Conservation (phyloP, 441 rosid genomes). For the Corymbia calophylla region DNA sequence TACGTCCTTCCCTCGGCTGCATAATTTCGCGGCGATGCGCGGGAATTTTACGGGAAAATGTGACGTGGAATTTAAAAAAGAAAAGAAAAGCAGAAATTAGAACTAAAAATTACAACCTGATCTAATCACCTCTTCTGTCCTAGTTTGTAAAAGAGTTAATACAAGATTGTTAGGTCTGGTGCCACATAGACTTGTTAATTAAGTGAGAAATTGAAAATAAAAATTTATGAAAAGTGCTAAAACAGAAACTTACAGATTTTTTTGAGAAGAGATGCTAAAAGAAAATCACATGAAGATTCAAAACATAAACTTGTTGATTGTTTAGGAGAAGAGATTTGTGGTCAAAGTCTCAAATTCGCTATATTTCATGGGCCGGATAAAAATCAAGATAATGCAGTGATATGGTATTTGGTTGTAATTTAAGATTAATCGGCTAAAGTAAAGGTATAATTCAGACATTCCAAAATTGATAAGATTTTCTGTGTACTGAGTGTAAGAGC, state of each 20-base stretch:
- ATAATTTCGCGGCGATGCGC: background rate
- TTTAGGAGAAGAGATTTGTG: background rate
- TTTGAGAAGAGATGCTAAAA: no score
- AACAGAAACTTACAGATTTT: no score
- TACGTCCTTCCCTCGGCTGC: no score
- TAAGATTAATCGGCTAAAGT: background rate
- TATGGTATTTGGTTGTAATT: background rate
- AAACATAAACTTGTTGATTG: fast-evolving
- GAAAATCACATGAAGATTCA: no score
- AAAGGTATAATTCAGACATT: fast-evolving
- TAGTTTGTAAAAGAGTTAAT: no score
- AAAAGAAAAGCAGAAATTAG: no score
- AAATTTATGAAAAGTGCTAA: no score
- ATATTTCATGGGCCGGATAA: background rate
- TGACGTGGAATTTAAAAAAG: background rate
- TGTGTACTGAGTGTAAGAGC: background rate
- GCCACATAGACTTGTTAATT: no score
- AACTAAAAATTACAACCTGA: no score
- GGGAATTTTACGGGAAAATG: background rate
- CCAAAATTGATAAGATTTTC: background rate
- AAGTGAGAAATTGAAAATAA: no score
- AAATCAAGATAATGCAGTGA: background rate
- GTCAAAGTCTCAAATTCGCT: background rate
- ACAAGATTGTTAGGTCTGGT: fast-evolving
- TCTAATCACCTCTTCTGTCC: fast-evolving